These are phyloP conservation scores for Tremella mesenterica DNA, from an alignment of 768 basidiomycete species.

Conservation along the genomic window DNA sequence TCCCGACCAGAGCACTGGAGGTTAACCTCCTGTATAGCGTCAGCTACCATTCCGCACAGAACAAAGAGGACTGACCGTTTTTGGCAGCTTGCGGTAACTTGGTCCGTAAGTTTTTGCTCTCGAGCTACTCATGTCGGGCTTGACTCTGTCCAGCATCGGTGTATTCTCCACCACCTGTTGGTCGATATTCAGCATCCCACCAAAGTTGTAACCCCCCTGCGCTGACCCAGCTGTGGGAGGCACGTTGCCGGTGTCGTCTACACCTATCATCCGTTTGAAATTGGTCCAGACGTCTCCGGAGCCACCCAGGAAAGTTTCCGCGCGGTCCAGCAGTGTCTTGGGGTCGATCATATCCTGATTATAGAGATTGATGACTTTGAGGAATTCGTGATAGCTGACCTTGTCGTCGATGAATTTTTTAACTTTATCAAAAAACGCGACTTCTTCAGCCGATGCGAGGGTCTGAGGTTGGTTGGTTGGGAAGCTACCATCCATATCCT, in stretches of 20 bases:
- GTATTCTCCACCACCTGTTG: conserved; percentile 63
- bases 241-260: conserved; percentile 52
- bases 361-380: conserved; percentile 84
- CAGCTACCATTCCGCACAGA: neutral
- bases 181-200: conserved; percentile 41
- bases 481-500: conserved; percentile 19
- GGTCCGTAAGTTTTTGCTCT: conserved; percentile 60
- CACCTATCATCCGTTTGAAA: conserved; percentile 78
- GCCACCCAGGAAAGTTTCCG: conserved; percentile 66
- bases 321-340: conserved; percentile 68
- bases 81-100: conserved; percentile 82
- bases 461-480: conserved; percentile 27
- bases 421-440: conserved; percentile 88
- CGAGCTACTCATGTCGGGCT: conserved; percentile 48
- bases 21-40: conserved; percentile 60
- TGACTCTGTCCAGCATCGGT: conserved; percentile 67
- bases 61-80: conserved; percentile 57
- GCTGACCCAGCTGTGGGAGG: conserved; percentile 21
- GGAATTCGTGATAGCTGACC: conserved; percentile 62
- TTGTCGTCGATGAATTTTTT: conserved; percentile 50
- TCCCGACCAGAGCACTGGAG: conserved; percentile 91
- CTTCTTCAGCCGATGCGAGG: conserved; percentile 54
- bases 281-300: conserved; percentile 68
- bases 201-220: conserved; percentile 37
- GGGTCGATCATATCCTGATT: conserved; percentile 85